Evolutionary conservation across 2,329 filamentous ascomycete genomes (phyloP).

Genomic region (Pseudogymnoascus sp.): DNA sequence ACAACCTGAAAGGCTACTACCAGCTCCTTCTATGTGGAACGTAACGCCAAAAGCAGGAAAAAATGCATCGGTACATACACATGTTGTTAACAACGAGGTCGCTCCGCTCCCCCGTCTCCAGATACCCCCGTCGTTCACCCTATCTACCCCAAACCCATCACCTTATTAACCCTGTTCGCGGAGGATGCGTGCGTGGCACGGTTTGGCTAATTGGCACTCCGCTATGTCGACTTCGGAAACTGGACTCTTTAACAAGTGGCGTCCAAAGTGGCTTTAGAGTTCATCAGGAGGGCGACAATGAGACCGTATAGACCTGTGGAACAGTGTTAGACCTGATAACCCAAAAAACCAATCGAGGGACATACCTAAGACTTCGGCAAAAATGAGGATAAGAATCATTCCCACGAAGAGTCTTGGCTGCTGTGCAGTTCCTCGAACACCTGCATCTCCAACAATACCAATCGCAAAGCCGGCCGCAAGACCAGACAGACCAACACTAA

Average conservation of each 20-base stretch:
- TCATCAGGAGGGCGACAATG: constrained; percentile 98
- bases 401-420: constrained; percentile 62
- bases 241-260: constrained; percentile 46
- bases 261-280: constrained; percentile 73
- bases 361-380: constrained; percentile 73
- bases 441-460: constrained; percentile 79
- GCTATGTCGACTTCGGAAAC: background rate
- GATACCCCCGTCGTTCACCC: background rate
- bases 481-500: constrained; percentile 73
- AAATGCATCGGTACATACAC: constrained; percentile 26
- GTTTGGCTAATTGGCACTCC: constrained; percentile 2
- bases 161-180: constrained; percentile 3
- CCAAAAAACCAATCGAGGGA: background rate
- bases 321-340: constrained; percentile 24
- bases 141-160: background rate
- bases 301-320: constrained; percentile 86
- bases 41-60: constrained; percentile 26
- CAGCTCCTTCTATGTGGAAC: constrained; percentile 29
- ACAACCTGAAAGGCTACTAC: constrained; percentile 24
- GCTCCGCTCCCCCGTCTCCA: constrained; percentile 11
- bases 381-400: constrained; percentile 80
- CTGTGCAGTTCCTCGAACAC: constrained; percentile 74
- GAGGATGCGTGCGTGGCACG: background rate
- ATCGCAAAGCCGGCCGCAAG: constrained; percentile 79
- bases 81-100: constrained; percentile 24